A percentile compares a stretch with the other conserved stretches of the same genome.
phyloP scores from a whole-genome alignment of 31 red algal species.

The Asparagopsis taxiformis region DNA sequence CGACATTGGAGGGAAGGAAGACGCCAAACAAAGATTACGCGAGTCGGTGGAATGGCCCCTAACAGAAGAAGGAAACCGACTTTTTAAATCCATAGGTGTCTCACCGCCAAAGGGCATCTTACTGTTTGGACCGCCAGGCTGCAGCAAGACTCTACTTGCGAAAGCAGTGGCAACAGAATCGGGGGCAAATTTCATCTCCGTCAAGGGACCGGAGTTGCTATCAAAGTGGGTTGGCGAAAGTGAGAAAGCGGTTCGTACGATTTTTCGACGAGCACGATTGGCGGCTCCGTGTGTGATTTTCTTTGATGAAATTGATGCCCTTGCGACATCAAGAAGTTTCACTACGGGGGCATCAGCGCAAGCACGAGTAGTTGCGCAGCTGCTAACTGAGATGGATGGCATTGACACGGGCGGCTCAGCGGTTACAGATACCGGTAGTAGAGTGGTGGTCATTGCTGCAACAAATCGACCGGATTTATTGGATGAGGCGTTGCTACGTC shows the following conservation, averaged over 20 bases:
- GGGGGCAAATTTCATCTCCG: slow-evolving; percentile 73
- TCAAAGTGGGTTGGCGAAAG: slow-evolving; percentile 89
- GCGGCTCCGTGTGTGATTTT: slow-evolving; percentile 88
- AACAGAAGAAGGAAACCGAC: slow-evolving; percentile 14
- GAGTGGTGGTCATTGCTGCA: slow-evolving; percentile 81
- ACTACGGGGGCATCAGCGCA: slow-evolving; percentile 50
- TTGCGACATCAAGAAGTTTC: slow-evolving; percentile 54
- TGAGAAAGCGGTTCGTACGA: slow-evolving; percentile 81
- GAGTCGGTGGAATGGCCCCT: slow-evolving; percentile 85
- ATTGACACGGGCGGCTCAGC: slow-evolving; percentile 39
- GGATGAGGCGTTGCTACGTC: slow-evolving; percentile 75
- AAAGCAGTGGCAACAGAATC: slow-evolving; percentile 83
- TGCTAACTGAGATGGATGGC: slow-evolving; percentile 92
- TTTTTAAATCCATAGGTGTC: slow-evolving; percentile 28
- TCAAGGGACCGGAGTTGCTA: slow-evolving; percentile 88
- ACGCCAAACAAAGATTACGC: slow-evolving; percentile 60
- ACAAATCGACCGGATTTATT: slow-evolving; percentile 88
- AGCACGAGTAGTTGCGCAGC: slow-evolving; percentile 82
- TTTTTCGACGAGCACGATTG: slow-evolving; percentile 70
- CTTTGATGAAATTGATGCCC: slow-evolving; percentile 94
- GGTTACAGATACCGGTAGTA: background rate
- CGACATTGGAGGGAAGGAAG: slow-evolving; percentile 87
- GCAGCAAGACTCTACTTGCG: slow-evolving; percentile 93
- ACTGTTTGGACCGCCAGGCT: slow-evolving; percentile 88
- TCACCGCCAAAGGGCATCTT: slow-evolving; percentile 57